Evolutionary conservation across 2,329 filamentous ascomycete species (phyloP).

Genomic region (Cordyceps tenuipes): DNA sequence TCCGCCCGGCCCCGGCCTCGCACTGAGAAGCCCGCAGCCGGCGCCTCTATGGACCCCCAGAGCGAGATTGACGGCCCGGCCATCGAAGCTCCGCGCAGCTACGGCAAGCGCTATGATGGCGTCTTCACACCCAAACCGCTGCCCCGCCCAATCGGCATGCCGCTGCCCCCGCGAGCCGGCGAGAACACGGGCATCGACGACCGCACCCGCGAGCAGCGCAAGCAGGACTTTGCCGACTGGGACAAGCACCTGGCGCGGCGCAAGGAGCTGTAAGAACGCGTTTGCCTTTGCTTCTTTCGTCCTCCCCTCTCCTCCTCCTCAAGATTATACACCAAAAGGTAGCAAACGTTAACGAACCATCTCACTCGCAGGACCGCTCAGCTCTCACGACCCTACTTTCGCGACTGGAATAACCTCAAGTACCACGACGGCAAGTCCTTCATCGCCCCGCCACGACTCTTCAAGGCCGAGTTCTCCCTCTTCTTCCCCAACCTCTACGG

Average conservation of each 20-base stretch:
- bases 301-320: too few species aligned
- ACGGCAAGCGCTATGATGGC: conserved; percentile 44
- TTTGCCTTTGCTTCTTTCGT: too few species aligned
- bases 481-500: conserved; percentile 93
- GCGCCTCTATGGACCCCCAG: conserved; percentile 29
- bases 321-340: too few species aligned
- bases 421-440: conserved; percentile 89
- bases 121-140: conserved; percentile 52
- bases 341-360: neutral
- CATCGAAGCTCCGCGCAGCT: conserved; percentile 50
- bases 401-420: conserved; percentile 82
- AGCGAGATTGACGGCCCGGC: conserved; percentile 35
- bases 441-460: conserved; percentile 73
- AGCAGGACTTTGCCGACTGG: conserved; percentile 75
- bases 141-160: conserved; percentile 73
- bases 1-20: conserved; percentile 17
- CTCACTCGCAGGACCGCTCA: conserved; percentile 51
- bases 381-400: conserved; percentile 84
- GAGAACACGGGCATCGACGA: conserved; percentile 74
- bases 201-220: conserved; percentile 58
- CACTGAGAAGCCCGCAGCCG: conserved; percentile 27
- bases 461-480: conserved; percentile 71
- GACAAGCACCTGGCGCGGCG: conserved; percentile 74
- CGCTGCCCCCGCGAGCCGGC: conserved; percentile 61
- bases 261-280: conserved; percentile 56